Conservation (phyloP, 2,329 filamentous ascomycete genomes). For the Colletotrichum melonis region DNA sequence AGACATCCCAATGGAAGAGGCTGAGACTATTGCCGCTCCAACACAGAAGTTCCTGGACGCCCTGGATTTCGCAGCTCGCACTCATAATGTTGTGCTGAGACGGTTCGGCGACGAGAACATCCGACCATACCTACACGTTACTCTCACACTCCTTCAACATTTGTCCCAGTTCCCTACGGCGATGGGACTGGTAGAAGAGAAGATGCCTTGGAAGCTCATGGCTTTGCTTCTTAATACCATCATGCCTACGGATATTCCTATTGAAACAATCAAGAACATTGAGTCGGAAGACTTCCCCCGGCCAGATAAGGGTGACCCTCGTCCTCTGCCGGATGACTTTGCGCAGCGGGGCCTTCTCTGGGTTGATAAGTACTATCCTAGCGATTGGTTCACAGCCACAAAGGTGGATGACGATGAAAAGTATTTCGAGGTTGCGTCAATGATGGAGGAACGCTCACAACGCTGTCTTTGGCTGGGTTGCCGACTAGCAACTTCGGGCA, state of each 20-base stretch:
- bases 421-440: constrained; percentile 70
- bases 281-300: constrained; percentile 59
- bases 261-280: constrained; percentile 35
- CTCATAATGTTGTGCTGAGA: not conserved
- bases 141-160: constrained; percentile 68
- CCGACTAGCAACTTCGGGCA: constrained; percentile 53
- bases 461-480: constrained; percentile 69
- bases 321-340: constrained; percentile 77
- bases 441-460: constrained; percentile 66
- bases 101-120: not conserved
- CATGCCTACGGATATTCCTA: constrained; percentile 21
- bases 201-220: constrained; percentile 66
- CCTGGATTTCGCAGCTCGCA: constrained; percentile 56
- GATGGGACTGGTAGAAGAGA: constrained; percentile 54
- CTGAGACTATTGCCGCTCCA: not conserved
- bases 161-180: constrained; percentile 54
- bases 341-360: constrained; percentile 73
- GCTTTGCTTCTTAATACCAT: constrained; percentile 52
- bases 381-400: constrained; percentile 67
- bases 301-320: constrained; percentile 53
- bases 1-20: not conserved
- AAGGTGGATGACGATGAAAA: constrained; percentile 75
- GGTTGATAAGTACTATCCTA: constrained; percentile 67
- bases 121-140: constrained; percentile 71
- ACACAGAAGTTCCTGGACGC: constrained; percentile 63